Evolutionary conservation across 192 early-diverging fungal species (phyloP), one percentile per base, ranked within the genome.

Genomic region (Chytriomyces sp.): DNA sequence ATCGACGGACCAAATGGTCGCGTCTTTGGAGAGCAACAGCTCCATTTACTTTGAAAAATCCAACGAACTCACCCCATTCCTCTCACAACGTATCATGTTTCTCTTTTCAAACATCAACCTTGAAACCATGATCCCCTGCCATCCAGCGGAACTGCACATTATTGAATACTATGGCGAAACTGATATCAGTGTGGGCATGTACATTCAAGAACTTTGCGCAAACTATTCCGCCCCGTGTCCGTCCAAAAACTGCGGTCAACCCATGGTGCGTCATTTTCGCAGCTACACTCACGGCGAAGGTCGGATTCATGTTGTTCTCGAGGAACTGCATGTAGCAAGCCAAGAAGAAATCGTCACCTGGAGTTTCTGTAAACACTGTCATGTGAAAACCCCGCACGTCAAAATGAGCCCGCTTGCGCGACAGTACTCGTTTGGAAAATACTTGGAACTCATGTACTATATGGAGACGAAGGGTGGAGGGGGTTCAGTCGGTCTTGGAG

Each of bases 351-450:
- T 98, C 44, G 79, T 95, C 46, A 96, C 97, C 94, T 99, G 95
- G 95, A 91, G 79, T 24, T 73, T 79, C 50, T 99, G 97, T 82
- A 88, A 86, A 64, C 75, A 90, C 7, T 98, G 96, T 82, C 45
- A 85, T 1, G 85, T 85, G 28, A 78, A 82, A 11, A 96, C 95
- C 0, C 94, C 92, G 0, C 85, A 89, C 0, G 85, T 92, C 0
- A 88, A 88, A 18, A 92, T 99, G 87, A 93, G 95, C 0, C 91
- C 92, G 35, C 92, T 94, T 53, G 89, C 94, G 20, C 95, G 93
- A 92, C 93, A 94, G 59, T 97, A 95, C 76, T 99, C 97, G 9
- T 97, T 98, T 86, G 97, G 96, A 65, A 99, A 99, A 83, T 99
- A 93, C 78, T 81, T 99, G 24, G 97, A 99, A 79, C 81, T 95